phyloP scores from a whole-genome alignment of 2,329 filamentous ascomycete genomes.

The Fusarium falciforme region DNA sequence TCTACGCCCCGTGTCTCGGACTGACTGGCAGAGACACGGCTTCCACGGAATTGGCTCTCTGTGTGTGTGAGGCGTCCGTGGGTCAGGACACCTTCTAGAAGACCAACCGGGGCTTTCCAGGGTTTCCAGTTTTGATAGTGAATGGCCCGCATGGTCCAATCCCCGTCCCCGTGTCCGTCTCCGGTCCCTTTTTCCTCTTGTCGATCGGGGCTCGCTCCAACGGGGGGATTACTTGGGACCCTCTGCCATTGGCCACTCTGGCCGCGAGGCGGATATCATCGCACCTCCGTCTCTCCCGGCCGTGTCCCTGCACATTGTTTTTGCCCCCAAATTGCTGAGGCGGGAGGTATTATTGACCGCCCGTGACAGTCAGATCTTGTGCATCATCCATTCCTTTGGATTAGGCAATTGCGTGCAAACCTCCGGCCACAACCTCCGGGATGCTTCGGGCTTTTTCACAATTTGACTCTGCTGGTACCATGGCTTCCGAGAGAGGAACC shows the following conservation, averaged over 20 bases:
- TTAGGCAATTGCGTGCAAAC: not conserved
- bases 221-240: slow-evolving; percentile 28
- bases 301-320: slow-evolving; percentile 20
- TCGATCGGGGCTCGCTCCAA: slow-evolving; percentile 31
- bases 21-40: slow-evolving; percentile 18
- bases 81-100: slow-evolving; percentile 40
- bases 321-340: slow-evolving; percentile 17
- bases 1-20: not conserved
- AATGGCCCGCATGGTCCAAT: slow-evolving; percentile 18
- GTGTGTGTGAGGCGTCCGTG: slow-evolving; percentile 17
- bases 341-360: not conserved
- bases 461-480: slow-evolving; percentile 7
- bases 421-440: slow-evolving; percentile 1
- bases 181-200: slow-evolving; percentile 3
- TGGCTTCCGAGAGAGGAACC: not conserved
- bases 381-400: slow-evolving; percentile 8
- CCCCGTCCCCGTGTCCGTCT: slow-evolving; percentile 9
- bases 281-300: slow-evolving; percentile 35
- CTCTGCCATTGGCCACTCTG: slow-evolving; percentile 28
- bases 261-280: slow-evolving; percentile 19
- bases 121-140: slow-evolving; percentile 25
- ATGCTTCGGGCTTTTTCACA: slow-evolving; percentile 4
- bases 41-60: slow-evolving; percentile 18
- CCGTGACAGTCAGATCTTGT: slow-evolving; percentile 16
- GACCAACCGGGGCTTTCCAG: slow-evolving; percentile 23